A percentile compares a stretch with the other conserved stretches of the same genome.
Evolutionary conservation across 192 early-diverging fungal species (phyloP).

Genomic region (Coemansia sp.): DNA sequence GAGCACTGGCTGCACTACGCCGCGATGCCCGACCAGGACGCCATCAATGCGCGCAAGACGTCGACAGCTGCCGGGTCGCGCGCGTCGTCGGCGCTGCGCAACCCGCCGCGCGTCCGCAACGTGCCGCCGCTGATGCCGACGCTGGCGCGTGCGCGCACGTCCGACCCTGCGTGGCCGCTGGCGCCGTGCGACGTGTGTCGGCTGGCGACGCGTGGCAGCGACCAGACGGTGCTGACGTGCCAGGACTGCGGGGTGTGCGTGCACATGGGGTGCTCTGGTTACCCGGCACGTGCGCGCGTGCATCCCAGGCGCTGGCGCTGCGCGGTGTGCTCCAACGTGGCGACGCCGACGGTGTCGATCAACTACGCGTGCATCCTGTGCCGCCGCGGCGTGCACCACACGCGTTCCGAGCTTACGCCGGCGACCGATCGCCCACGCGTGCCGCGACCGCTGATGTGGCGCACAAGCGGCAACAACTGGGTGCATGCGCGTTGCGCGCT

Average conservation of each 20-base stretch:
- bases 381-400: slow-evolving; percentile 23
- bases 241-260: slow-evolving; percentile 53
- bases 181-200: slow-evolving; percentile 39
- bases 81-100: background rate
- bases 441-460: slow-evolving; percentile 59
- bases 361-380: slow-evolving; percentile 69
- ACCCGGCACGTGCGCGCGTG: slow-evolving; percentile 20
- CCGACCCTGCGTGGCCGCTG: slow-evolving; percentile 32
- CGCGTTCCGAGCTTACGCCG: background rate
- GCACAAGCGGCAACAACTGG: slow-evolving; percentile 76
- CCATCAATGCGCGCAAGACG: slow-evolving; percentile 26
- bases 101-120: background rate
- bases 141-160: background rate
- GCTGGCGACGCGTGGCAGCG: slow-evolving; percentile 12
- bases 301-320: slow-evolving; percentile 55
- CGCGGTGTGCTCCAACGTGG: slow-evolving; percentile 63
- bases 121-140: background rate
- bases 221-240: slow-evolving; percentile 29
- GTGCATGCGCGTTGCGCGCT: slow-evolving; percentile 70
- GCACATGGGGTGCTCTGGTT: slow-evolving; percentile 45
- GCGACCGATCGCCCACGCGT: background rate
- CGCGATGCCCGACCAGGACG: slow-evolving; percentile 42
- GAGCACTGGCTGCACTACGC: slow-evolving; percentile 48
- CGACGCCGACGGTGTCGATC: slow-evolving; percentile 61
- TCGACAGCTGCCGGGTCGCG: background rate